Conservation (phyloP, 164 flowering plant species). For the Tetrastigma voinierianum region DNA sequence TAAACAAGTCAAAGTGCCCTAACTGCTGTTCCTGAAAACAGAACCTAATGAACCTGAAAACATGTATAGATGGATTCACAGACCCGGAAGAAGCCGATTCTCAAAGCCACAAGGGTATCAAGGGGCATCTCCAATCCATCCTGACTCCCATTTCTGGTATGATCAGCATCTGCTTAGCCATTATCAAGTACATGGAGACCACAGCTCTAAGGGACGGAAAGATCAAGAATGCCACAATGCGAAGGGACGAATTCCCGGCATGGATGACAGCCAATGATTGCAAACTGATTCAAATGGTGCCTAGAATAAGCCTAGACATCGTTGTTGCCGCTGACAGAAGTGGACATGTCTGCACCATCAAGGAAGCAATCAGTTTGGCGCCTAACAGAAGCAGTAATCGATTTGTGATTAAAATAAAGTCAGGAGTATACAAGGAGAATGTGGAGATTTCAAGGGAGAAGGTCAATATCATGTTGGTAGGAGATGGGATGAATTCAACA, state of each 20-base stretch:
- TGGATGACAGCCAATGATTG: conserved; percentile 25
- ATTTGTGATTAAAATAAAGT: conserved; percentile 45
- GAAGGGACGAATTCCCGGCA: conserved; percentile 11
- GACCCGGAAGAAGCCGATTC: conserved; percentile 27
- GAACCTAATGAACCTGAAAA: conserved; percentile 40
- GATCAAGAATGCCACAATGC: not conserved
- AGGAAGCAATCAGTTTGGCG: conserved; percentile 43
- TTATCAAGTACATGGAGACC: conserved; percentile 32
- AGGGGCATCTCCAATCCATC: conserved; percentile 20
- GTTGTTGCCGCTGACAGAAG: conserved; percentile 46
- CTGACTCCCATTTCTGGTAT: conserved; percentile 32
- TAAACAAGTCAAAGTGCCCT: conserved; percentile 38
- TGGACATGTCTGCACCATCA: conserved; percentile 30
- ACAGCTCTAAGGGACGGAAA: not conserved
- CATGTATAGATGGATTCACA: conserved; percentile 44
- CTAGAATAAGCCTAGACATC: conserved; percentile 13
- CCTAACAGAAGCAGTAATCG: conserved; percentile 32
- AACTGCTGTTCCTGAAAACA: too few species aligned
- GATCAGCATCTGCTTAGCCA: conserved; percentile 43
- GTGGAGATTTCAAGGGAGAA: conserved; percentile 40
- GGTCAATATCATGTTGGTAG: conserved; percentile 48
- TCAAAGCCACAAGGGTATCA: conserved; percentile 18
- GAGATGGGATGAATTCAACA: conserved; percentile 54
- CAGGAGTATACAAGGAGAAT: conserved; percentile 55
- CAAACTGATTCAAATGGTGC: conserved; percentile 18